Evolutionary conservation across 305 asterid species (phyloP), one percentile per base, ranked within the genome.

Genomic region (Rubia peregrina): DNA sequence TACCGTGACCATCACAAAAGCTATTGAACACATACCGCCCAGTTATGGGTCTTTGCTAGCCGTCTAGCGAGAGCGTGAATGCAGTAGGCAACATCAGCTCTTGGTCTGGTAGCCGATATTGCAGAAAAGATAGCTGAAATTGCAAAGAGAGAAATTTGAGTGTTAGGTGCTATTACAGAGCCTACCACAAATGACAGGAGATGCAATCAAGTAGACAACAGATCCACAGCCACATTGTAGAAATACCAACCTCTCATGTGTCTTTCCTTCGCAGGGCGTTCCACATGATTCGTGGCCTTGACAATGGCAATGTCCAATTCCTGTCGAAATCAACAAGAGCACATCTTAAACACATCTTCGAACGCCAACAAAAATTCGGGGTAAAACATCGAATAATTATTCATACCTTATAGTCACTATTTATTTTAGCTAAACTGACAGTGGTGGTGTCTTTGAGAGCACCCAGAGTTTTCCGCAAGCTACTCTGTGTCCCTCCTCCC

Each of bases 31-130:
- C 90, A 42, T 89, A 94, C 98, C 88, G 99, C 99, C 99, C 99
- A 94, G 77, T 94, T 94, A 80, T 82, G 96, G 67, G 99, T 94
- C 87, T 88, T 91, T 0, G 96, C 74, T 82, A 94, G 80, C 77
- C 99, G 84, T 82, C 96, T 87, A 49, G 97, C 98, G 64, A 94
- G 96, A 59, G 96, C 96, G 76, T 94, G 97, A 71, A 94, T 94
- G 82, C 99, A 94, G 72, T 91, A 94, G 63, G 96, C 98, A 79
- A 94, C 99, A 82, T 94, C 99, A 70, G 99, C 99, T 72, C 99
- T 88, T 24, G 99, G 98, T 79, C 96, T 85, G 59, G 96, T 88
- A 73, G 97, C 96, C 73, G 98, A 91, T 75, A 94, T 65, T 69
- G 96, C 93, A 75, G 76, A 64, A 61, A 94, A 91, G 74, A 94